Base-by-base conservation (phyloP, 768 basidiomycete genomes). In the Kwoniella mangroviensis region DNA sequence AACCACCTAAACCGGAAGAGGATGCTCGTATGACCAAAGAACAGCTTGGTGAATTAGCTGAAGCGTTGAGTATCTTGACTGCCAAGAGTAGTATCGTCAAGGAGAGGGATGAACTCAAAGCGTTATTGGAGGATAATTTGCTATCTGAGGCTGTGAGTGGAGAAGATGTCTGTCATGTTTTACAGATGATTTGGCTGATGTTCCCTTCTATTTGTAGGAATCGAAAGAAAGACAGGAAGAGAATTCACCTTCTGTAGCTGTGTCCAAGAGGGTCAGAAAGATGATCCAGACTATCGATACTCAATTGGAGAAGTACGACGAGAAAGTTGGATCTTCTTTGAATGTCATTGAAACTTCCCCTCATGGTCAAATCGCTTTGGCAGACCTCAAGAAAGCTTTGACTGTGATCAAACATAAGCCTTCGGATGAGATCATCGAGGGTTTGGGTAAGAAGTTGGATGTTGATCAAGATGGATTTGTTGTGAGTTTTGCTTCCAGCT, bases 1-100 rank as follows among this genome's bases (percentile, higher is more conserved):
- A 70, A 55, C 52, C 43, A n/a, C 40, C 58, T 13, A 67, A 79
- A 73, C 71, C 75, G 7, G 79, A 79, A 54, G 72, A 81, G 15
- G 89, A 91, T 74, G 94, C 93, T n/a, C 90, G 93, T 54, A 98
- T 99, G 96, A 98, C 94, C 2, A 89, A 91, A 11, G 96, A 98
- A 78, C 95, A 99, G 78, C 87, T 99, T 24, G 91, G 91, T 79
- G 97, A 99, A 84, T 88, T 99, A 45, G 90, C 90, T 49, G 94
- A 96, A 73, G 94, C 95, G 1, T 85, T 98, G 66, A 90, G 91
- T 3, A 88, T 98, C 78, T 86, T 98, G 64, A 95, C 94, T 19
- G 92, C 96, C 68, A 94, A 92, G 83, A 96, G 93, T 4, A 92
- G 91, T 71, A 95, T 98, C 43, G 87, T 98, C 68, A 94, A 98